phyloP scores from a whole-genome alignment of 441 rosid genomes.

The Kokia cookei region DNA sequence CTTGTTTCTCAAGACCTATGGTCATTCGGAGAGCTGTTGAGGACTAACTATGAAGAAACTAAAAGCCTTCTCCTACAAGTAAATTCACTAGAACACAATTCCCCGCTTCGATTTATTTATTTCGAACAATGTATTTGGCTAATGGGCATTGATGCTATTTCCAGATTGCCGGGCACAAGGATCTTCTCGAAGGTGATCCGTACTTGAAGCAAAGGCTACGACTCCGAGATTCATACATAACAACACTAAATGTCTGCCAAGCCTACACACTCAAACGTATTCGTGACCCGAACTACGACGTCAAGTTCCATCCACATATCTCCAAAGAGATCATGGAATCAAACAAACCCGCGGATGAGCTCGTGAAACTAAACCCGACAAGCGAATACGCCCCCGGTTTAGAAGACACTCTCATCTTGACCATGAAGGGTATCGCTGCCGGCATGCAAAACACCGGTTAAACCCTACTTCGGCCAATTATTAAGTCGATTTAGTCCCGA shows the following conservation, averaged over 20 bases:
- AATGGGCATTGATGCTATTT: not conserved
- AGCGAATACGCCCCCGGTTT: constrained; percentile 86
- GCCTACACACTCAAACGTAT: constrained; percentile 84
- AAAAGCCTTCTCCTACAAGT: constrained; percentile 81
- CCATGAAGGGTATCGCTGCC: constrained; percentile 96
- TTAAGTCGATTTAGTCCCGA: not conserved
- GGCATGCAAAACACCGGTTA: constrained; percentile 95
- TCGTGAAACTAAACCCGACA: constrained; percentile 62
- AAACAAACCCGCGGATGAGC: constrained; percentile 61
- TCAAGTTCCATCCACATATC: constrained; percentile 62
- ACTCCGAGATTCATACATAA: constrained; percentile 83
- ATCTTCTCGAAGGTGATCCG: constrained; percentile 87
- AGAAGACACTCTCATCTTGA: constrained; percentile 91
- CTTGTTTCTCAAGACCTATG: constrained; percentile 80
- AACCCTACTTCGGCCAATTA: not conserved
- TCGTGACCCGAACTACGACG: constrained; percentile 72
- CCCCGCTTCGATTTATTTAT: not conserved
- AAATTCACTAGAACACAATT: not conserved
- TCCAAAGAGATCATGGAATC: constrained; percentile 62
- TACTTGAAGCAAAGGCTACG: constrained; percentile 91
- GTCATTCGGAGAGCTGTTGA: constrained; percentile 69
- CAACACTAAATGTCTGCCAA: constrained; percentile 86
- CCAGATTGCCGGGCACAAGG: constrained; percentile 82
- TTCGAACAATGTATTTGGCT: not conserved
- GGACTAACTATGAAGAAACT: constrained; percentile 67